Conservation (phyloP, 2,329 filamentous ascomycete species). For the Rosellinia necatrix region DNA sequence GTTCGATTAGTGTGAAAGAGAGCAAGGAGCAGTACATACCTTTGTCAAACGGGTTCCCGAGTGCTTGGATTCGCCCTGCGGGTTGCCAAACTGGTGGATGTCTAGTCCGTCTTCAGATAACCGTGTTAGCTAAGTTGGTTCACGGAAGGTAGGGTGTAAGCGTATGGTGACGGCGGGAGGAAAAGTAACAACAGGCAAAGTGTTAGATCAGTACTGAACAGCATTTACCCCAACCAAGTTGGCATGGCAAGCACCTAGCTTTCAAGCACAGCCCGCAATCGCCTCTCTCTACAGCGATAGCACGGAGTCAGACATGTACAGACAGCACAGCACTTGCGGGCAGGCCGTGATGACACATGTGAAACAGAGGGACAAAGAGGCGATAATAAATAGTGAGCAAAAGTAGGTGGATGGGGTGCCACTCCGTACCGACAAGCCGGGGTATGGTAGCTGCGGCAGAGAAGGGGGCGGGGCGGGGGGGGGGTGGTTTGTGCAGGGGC, state of each 20-base stretch:
- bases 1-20: slow-evolving; percentile 28
- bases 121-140: slow-evolving; percentile 27
- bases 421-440: slow-evolving; percentile 34
- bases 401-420: slow-evolving; percentile 26
- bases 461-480: slow-evolving; percentile 8
- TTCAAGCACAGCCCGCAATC: slow-evolving; percentile 1
- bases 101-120: slow-evolving; percentile 30
- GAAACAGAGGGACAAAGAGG: slow-evolving; percentile 29
- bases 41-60: slow-evolving; percentile 39
- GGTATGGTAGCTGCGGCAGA: slow-evolving; percentile 33
- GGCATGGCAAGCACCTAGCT: slow-evolving; percentile 4
- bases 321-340: slow-evolving; percentile 22
- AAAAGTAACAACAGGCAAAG: slow-evolving; percentile 19
- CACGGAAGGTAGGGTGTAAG: slow-evolving; percentile 10
- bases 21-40: slow-evolving; percentile 36
- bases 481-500: slow-evolving; percentile 22
- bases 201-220: slow-evolving; percentile 19
- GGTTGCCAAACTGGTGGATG: slow-evolving; percentile 39
- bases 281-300: slow-evolving; percentile 10
- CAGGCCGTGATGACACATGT: slow-evolving; percentile 23
- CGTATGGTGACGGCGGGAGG: slow-evolving; percentile 13
- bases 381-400: slow-evolving; percentile 23
- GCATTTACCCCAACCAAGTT: slow-evolving; percentile 6
- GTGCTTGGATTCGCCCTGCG: slow-evolving; percentile 40
- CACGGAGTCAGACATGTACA: slow-evolving; percentile 7